phyloP scores from a whole-genome alignment of 371 early-diverging fungal species.

The Mortierella sp. region DNA sequence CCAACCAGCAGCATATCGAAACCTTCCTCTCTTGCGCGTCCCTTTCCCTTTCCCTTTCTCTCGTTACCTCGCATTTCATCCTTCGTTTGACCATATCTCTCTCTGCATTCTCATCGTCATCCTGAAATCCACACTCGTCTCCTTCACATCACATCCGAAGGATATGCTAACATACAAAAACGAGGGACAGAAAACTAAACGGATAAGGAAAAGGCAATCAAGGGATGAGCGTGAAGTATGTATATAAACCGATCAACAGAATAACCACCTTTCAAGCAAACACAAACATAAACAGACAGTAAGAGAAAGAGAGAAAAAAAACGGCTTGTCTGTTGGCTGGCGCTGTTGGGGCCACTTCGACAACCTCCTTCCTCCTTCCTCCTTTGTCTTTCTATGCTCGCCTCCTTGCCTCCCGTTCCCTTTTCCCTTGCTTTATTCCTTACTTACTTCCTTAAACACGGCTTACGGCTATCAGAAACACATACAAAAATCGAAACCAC shows the following conservation, averaged over 20 bases:
- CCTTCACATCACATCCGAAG: background rate
- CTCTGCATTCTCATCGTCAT: background rate
- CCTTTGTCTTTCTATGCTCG: background rate
- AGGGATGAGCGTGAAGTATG: too few species aligned
- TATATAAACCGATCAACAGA: background rate
- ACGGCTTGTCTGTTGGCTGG: too few species aligned
- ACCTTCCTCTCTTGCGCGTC: background rate
- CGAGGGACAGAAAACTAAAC: background rate
- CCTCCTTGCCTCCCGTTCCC: background rate
- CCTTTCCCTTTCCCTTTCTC: background rate
- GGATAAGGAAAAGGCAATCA: background rate
- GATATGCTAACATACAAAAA: background rate
- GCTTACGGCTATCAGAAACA: too few species aligned
- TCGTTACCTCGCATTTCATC: background rate
- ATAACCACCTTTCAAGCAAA: background rate
- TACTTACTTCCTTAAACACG: background rate
- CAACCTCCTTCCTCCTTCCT: background rate
- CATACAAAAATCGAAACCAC: too few species aligned
- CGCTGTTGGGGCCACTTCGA: conserved; percentile 7
- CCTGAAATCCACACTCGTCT: background rate
- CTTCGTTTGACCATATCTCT: background rate
- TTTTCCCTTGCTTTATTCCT: background rate
- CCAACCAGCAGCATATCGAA: too few species aligned
- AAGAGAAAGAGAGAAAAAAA: conserved; percentile 1
- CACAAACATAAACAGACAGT: conserved; percentile 1